Base-by-base conservation (phyloP, 495 filamentous ascomycete species). In the Talaromyces ruber region DNA sequence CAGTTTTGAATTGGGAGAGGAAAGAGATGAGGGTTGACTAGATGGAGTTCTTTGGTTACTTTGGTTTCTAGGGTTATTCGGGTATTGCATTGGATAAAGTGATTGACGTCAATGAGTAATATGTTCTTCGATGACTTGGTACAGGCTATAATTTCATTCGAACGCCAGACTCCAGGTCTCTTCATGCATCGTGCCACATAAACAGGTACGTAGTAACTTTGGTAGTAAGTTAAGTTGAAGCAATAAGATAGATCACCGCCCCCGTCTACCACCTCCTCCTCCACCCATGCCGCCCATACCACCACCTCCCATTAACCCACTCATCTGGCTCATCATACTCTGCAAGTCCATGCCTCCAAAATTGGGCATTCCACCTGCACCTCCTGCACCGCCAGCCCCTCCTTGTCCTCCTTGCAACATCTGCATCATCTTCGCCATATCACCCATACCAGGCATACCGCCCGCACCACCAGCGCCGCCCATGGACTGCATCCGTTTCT, bases 401-500 rank as follows among this genome's bases (percentile, higher is more conserved):
- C 72, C 82, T 62, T 72, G 75, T 6, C 78, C 79, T 29, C 78
- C 79, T 26, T 76, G 74, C 63, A 83, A 66, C 76, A 92, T 93
- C 76, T 91, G 90, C 86, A 93, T 93, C 78, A 95, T 82, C 66
- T 85, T 86, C 37, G 82, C 82, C 85, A 95, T 90, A 65, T 91
- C 90, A 22, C 86, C 86, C 84, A 90, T 88, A 34, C 74, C 76
- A 11, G 74, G 72, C 69, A 76, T 71, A 5, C 82, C 82, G 22
- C 72, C 73, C 7, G 77, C 76, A 11, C 70, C 69, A 52, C 81
- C 84, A 22, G 74, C 75, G 47, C 88, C 90, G 21, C 94, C 94
- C 90, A 98, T 95, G 66, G 89, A 90, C 66, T 91, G 88, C 79
- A 98, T 80, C 16, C 92, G 81, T 74, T 94, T 95, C 77, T 98